Evolutionary conservation across 345 rosid species (phyloP).

Genomic region (Kandelia obovata): DNA sequence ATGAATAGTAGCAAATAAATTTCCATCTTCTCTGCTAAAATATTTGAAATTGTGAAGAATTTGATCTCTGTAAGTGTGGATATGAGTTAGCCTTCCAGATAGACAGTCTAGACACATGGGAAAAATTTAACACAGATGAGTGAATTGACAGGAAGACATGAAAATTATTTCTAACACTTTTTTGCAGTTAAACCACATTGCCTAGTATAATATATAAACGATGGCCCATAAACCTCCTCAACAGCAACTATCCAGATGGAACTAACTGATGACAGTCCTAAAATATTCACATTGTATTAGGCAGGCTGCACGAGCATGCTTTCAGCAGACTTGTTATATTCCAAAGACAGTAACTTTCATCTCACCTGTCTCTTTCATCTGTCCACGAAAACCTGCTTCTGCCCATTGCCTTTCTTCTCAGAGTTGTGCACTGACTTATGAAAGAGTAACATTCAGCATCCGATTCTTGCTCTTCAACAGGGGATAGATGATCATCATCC

Average conservation of each 20-base stretch:
- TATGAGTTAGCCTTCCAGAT: no score
- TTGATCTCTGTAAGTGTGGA: no score
- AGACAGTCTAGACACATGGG: no score
- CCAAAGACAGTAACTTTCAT: not conserved
- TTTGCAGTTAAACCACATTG: no score
- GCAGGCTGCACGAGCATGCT: not conserved
- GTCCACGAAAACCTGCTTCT: conserved; percentile 72
- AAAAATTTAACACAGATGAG: no score
- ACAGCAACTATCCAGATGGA: not conserved
- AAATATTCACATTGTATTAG: not conserved
- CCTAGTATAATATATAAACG: no score
- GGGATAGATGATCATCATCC: conserved; percentile 31
- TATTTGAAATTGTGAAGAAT: no score
- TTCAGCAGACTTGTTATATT: conserved; percentile 2
- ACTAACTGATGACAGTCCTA: not conserved
- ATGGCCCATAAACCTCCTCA: not conserved
- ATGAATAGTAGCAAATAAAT: not conserved
- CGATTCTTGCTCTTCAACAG: conserved; percentile 32
- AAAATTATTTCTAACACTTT: no score
- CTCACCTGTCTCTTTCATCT: conserved; percentile 85
- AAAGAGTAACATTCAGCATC: conserved; percentile 42
- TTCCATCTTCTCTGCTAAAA: not conserved
- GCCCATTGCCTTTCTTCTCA: conserved; percentile 47
- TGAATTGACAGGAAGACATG: not conserved
- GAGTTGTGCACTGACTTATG: conserved; percentile 35